phyloP scores from a whole-genome alignment of 257 asterid species.

The Euphrasia confusa region DNA sequence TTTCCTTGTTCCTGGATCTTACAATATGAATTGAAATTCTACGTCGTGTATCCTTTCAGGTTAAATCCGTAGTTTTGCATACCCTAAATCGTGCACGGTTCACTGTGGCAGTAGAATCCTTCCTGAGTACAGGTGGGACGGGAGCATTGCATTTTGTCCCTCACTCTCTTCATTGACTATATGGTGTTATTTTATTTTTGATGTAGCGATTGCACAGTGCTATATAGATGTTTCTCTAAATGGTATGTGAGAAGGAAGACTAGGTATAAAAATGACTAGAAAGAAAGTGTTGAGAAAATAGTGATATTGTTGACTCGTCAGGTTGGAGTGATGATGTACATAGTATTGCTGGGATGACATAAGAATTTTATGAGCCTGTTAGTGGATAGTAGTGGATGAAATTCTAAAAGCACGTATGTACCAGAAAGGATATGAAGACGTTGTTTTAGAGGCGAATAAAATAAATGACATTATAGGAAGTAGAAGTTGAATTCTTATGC shows the following conservation, averaged over 20 bases:
- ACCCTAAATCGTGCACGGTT: slow-evolving; percentile 94
- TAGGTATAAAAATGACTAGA: slow-evolving; percentile 1
- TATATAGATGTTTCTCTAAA: slow-evolving; percentile 2
- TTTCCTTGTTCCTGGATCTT: background rate
- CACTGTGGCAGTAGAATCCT: slow-evolving; percentile 91
- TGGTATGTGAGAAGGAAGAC: slow-evolving; percentile 9
- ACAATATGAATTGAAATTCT: slow-evolving; percentile 12
- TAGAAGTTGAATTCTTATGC: slow-evolving; percentile 12
- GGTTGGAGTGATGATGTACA: background rate
- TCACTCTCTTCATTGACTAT: background rate
- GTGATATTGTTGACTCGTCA: background rate
- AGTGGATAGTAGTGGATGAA: background rate
- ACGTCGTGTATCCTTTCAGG: slow-evolving; percentile 40
- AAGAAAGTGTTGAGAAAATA: background rate
- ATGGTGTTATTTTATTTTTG: background rate
- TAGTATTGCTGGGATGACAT: background rate
- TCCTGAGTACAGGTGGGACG: slow-evolving; percentile 25
- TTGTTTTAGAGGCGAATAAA: background rate
- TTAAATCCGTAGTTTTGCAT: slow-evolving; percentile 89
- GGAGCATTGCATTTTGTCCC: background rate
- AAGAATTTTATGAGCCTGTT: background rate
- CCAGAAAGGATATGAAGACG: background rate
- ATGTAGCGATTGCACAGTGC: slow-evolving; percentile 5
- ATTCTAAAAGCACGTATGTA: background rate
- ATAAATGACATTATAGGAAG: slow-evolving; percentile 3